Conservation (phyloP, 768 basidiomycete genomes). For the Mrakia gelida region DNA sequence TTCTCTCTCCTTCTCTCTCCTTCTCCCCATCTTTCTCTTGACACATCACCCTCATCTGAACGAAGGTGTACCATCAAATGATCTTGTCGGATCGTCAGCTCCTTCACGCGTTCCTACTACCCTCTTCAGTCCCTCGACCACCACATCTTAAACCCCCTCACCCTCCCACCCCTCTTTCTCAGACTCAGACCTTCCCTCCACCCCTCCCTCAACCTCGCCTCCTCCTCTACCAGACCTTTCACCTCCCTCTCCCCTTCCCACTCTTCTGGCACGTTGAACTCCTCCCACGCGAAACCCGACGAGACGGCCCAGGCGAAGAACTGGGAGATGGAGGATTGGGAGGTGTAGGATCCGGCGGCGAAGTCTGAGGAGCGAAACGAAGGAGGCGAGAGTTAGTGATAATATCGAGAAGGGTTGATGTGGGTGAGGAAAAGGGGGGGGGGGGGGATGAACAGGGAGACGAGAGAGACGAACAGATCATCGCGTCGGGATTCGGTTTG, state of each 20-base stretch:
- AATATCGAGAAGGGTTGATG: background rate
- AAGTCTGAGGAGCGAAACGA: background rate
- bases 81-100: too few species aligned
- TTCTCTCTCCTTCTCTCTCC: too few species aligned
- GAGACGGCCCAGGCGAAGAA: background rate
- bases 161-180: constrained; percentile 5
- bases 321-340: background rate
- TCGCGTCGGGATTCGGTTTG: background rate
- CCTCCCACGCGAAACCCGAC: background rate
- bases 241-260: background rate
- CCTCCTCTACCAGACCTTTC: background rate
- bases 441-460: background rate
- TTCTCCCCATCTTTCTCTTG: too few species aligned
- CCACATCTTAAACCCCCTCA: constrained; percentile 3
- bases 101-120: too few species aligned
- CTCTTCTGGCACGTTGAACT: background rate
- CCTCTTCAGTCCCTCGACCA: background rate
- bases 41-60: too few species aligned
- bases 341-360: constrained; percentile 1
- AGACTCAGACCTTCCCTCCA: constrained; percentile 4
- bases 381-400: background rate
- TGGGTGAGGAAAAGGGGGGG: background rate
- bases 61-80: too few species aligned
- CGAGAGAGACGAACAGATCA: background rate
- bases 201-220: background rate